Percentiles rank a stretch among this genome's conserved stretches.
These are phyloP conservation scores for Flaveria linearis DNA, from an alignment of 129 eudicot genomes.

Conservation along the genomic window DNA sequence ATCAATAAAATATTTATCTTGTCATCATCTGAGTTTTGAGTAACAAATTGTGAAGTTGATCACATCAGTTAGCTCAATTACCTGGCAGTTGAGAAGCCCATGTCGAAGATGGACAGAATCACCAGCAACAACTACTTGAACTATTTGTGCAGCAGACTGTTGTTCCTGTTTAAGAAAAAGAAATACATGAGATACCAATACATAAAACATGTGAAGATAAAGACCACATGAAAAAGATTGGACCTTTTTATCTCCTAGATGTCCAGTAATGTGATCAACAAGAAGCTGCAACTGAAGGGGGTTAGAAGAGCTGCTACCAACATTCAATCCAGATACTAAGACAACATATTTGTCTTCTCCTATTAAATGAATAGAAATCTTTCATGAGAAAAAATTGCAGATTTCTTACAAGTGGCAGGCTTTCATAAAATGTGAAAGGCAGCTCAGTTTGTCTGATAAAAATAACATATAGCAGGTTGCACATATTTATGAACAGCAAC, in stretches of 20 bases:
- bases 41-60: neutral
- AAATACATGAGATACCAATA: constrained; percentile 13
- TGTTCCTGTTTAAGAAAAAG: constrained; percentile 63
- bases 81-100: constrained; percentile 82
- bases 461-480: neutral
- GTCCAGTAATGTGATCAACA: constrained; percentile 89
- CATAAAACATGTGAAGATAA: neutral
- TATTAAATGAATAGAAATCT: constrained; percentile 27
- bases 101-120: constrained; percentile 66
- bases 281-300: constrained; percentile 90
- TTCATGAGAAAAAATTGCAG: neutral
- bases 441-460: constrained; percentile 3
- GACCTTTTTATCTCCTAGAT: constrained; percentile 95
- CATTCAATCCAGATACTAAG: constrained; percentile 77
- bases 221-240: neutral
- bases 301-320: constrained; percentile 74
- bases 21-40: constrained; percentile 10
- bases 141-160: constrained; percentile 76
- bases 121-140: constrained; percentile 94
- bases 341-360: constrained; percentile 91
- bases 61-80: constrained; percentile 24
- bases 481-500: neutral
- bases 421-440: constrained; percentile 17
- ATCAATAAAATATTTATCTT: neutral
- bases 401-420: neutral